These are phyloP conservation scores for Cyamopsis tetragonoloba DNA, from an alignment of 306 rosid species.

Conservation along the genomic window DNA sequence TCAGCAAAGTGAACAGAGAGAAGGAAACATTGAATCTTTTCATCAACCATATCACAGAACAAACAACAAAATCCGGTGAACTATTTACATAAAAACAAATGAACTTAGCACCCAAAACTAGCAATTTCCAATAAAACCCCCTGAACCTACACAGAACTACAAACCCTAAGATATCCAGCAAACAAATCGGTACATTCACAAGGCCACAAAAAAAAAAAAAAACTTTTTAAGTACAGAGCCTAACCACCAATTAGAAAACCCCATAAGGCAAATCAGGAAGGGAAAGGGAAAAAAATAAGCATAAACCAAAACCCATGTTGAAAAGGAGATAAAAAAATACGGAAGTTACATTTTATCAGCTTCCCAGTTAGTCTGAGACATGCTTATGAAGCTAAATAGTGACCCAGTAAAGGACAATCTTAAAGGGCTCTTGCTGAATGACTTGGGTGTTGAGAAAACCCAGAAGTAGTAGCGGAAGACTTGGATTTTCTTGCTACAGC, in stretches of 20 bases:
- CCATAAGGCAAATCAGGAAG: slow-evolving; percentile 32
- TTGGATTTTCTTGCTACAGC: slow-evolving; percentile 30
- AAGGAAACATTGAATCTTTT: slow-evolving; percentile 23
- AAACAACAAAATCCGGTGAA: neutral
- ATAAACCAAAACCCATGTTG: slow-evolving; percentile 29
- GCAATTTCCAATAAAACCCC: slow-evolving; percentile 10
- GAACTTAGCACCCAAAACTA: slow-evolving; percentile 5
- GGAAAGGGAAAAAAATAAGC: neutral
- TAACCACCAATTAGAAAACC: neutral
- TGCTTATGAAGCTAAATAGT: slow-evolving; percentile 34
- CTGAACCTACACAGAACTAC: neutral
- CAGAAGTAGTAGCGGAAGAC: slow-evolving; percentile 27
- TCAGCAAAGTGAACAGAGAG: slow-evolving; percentile 9
- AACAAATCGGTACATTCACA: neutral
- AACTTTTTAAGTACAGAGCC: too few relatives aligned
- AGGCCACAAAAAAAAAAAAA: neutral
- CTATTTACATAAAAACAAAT: neutral
- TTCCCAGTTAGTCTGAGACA: slow-evolving; percentile 99
- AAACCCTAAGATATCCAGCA: slow-evolving; percentile 34
- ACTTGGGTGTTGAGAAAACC: slow-evolving; percentile 23
- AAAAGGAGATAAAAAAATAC: neutral
- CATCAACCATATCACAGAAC: slow-evolving; percentile 4
- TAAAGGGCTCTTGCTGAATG: slow-evolving; percentile 21
- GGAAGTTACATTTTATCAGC: slow-evolving; percentile 93
- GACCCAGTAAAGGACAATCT: slow-evolving; percentile 9